phyloP scores from a whole-genome alignment of 2,329 filamentous ascomycete genomes.

The Penicillium brasilianum region DNA sequence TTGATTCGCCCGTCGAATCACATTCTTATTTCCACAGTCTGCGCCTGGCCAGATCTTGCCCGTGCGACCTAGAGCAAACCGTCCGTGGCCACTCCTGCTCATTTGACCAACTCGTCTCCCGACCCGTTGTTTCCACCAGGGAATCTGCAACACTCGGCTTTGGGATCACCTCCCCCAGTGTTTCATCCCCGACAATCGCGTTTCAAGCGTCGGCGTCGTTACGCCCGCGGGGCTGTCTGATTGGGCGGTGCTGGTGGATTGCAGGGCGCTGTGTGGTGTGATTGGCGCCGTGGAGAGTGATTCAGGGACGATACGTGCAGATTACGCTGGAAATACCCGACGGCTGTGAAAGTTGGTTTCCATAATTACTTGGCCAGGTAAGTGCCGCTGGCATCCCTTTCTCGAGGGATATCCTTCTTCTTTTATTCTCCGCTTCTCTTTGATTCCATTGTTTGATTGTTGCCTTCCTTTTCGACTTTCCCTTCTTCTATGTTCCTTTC shows the following conservation, averaged over 20 bases:
- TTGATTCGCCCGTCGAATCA: not conserved
- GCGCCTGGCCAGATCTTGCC: not conserved
- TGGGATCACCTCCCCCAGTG: constrained; percentile 24
- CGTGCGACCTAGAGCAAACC: not conserved
- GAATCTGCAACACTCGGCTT: constrained; percentile 26
- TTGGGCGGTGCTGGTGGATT: constrained; percentile 27
- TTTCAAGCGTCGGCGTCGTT: constrained; percentile 28
- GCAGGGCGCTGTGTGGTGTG: constrained; percentile 15
- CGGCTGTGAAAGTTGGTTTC: not conserved
- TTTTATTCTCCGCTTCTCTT: constrained; percentile 3
- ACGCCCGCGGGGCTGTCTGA: constrained; percentile 15
- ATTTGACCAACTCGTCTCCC: constrained; percentile 4
- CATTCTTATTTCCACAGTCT: not conserved
- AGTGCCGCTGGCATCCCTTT: not conserved
- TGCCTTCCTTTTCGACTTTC: constrained; percentile 6
- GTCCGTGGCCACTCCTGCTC: constrained; percentile 17
- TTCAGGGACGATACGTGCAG: constrained; percentile 10
- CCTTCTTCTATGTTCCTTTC: constrained; percentile 11
- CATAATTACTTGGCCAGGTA: not conserved
- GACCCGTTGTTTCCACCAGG: constrained; percentile 8
- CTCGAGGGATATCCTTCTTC: not conserved
- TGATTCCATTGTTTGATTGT: not conserved
- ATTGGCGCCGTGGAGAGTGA: constrained; percentile 18
- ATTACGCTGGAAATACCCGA: not conserved
- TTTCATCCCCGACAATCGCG: constrained; percentile 28